Percentiles rank a stretch among this genome's conserved stretches.
Conservation (phyloP, 106 monocot genomes). For the Dactylorhiza incarnata region DNA sequence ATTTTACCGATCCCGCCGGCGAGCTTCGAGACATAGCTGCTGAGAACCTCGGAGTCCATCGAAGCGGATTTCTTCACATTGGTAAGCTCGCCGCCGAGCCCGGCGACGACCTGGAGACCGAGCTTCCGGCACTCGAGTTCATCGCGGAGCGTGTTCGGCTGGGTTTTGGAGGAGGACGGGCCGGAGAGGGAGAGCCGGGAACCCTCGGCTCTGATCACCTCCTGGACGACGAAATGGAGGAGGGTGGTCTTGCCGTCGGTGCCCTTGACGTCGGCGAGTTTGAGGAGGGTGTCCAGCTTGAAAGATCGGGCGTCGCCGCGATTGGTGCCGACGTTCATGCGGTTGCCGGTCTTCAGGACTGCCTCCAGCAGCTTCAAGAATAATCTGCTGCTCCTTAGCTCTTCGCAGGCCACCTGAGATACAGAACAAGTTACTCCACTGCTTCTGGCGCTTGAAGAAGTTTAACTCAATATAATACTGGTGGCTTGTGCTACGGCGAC, state of each 20-base stretch:
- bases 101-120: constrained; percentile 56
- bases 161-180: constrained; percentile 18
- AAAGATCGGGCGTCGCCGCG: constrained; percentile 84
- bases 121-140: constrained; percentile 42
- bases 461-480: neutral
- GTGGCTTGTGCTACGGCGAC: too few relatives aligned
- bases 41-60: constrained; percentile 76
- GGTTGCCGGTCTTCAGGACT: constrained; percentile 88
- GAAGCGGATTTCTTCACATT: constrained; percentile 86
- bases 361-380: constrained; percentile 91
- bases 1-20: constrained; percentile 56
- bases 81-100: constrained; percentile 53
- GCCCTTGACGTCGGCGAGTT: constrained; percentile 81
- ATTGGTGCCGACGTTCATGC: constrained; percentile 96
- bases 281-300: constrained; percentile 93
- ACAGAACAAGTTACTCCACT: constrained; percentile 8
- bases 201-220: constrained; percentile 69
- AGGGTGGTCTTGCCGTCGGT: constrained; percentile 90
- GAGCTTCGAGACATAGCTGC: constrained; percentile 70
- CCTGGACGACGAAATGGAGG: constrained; percentile 87
- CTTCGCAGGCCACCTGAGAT: constrained; percentile 72
- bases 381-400: constrained; percentile 73
- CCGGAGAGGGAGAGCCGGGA: constrained; percentile 35
- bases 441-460: neutral
- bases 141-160: constrained; percentile 20